Evolutionary conservation across 139 green algal genomes (phyloP).

Genomic region (Chlorella sp.): DNA sequence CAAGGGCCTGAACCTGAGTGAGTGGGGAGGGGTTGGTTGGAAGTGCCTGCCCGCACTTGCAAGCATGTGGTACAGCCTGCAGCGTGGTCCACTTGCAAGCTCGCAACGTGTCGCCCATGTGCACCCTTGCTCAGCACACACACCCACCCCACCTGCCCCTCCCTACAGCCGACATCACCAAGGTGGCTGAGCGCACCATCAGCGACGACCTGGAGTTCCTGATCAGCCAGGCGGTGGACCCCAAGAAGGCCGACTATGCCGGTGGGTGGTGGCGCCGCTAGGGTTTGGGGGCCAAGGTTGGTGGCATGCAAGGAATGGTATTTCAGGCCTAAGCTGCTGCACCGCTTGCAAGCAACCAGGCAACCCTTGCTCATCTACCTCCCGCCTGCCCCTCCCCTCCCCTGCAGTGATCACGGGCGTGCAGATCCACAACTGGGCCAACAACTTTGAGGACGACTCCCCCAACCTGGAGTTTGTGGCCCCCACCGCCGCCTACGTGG

Average conservation of each 20-base stretch:
- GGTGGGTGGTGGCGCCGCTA: too few species aligned
- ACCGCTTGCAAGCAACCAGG: neutral
- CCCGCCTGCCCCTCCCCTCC: neutral
- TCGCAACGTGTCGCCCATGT: too few species aligned
- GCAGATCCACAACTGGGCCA: conserved; percentile 89
- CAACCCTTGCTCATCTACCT: neutral
- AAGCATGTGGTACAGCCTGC: too few species aligned
- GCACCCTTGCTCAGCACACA: too few species aligned
- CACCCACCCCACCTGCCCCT: neutral
- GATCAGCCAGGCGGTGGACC: conserved; percentile 83
- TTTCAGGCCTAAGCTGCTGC: neutral
- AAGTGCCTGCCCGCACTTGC: too few species aligned
- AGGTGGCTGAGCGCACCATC: conserved; percentile 83
- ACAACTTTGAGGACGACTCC: conserved; percentile 54
- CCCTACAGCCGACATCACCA: conserved; percentile 66
- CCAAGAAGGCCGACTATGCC: conserved; percentile 84
- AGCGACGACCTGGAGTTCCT: conserved; percentile 87
- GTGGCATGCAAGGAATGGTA: neutral
- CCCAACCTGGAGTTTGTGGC: conserved; percentile 82
- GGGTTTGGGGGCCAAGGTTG: neutral
- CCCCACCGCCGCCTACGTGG: conserved; percentile 68
- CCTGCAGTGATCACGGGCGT: conserved; percentile 76
- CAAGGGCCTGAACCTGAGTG: too few species aligned
- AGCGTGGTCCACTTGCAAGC: too few species aligned
- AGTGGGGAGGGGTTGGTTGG: too few species aligned